phyloP scores from a whole-genome alignment of 164 flowering plant genomes.

The Vitis riparia region DNA sequence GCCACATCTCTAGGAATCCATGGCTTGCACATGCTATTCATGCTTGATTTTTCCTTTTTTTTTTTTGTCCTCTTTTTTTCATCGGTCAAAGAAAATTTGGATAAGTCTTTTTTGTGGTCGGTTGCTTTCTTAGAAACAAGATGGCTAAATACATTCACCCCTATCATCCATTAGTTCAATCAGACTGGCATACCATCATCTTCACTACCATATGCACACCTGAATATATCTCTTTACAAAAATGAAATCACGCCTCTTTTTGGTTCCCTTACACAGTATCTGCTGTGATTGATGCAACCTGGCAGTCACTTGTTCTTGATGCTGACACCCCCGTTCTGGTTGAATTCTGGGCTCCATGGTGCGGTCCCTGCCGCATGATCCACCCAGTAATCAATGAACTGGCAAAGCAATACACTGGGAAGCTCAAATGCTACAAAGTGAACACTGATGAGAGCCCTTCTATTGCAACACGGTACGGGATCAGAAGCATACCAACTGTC shows the following conservation, averaged over 20 bases:
- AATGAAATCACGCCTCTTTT: not conserved
- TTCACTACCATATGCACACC: no score
- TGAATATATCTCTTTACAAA: not conserved
- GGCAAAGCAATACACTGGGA: conserved; percentile 64
- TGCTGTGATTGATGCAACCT: conserved; percentile 54
- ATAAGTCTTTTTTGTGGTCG: no score
- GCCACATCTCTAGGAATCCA: no score
- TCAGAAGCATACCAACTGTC: conserved; percentile 89
- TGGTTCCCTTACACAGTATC: conserved; percentile 48
- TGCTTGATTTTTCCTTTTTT: no score
- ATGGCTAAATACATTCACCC: no score
- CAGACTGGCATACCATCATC: no score
- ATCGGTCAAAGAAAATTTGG: no score
- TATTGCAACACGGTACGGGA: conserved; percentile 70
- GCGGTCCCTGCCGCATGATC: conserved; percentile 96
- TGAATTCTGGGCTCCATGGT: conserved; percentile 99
- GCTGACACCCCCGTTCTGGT: conserved; percentile 64
- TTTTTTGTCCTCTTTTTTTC: no score
- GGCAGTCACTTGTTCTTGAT: conserved; percentile 71
- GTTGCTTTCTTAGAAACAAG: no score
- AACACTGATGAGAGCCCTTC: conserved; percentile 78
- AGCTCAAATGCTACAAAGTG: conserved; percentile 75
- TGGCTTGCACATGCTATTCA: no score
- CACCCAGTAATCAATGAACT: conserved; percentile 74
- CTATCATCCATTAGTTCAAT: no score